Conservation (phyloP, 1,284 basidiomycete genomes). For the Boletus hoseneyae region DNA sequence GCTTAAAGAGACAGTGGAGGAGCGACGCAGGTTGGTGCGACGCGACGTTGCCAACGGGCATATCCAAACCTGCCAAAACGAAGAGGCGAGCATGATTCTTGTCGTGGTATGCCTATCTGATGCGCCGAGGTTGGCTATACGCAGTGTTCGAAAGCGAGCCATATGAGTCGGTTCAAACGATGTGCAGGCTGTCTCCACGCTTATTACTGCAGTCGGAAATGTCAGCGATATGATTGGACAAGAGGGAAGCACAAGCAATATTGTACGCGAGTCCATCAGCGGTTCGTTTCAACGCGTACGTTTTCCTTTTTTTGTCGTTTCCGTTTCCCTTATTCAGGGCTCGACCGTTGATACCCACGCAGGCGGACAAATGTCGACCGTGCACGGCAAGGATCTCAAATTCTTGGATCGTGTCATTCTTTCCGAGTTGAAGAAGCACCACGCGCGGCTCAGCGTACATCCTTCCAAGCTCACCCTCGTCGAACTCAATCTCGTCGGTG, state of each 20-base stretch:
- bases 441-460: conserved; percentile 9
- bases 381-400: conserved; percentile 24
- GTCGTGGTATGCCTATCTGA: conserved; percentile 4
- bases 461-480: conserved; percentile 24
- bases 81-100: conserved; percentile 9
- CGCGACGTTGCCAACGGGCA: conserved; percentile 18
- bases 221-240: conserved; percentile 28
- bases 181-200: conserved; percentile 28
- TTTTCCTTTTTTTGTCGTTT: background rate
- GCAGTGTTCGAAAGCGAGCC: conserved; percentile 25
- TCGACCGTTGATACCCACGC: background rate
- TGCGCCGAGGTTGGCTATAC: background rate
- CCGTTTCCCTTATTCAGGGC: no score
- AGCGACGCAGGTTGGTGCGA: conserved; percentile 20
- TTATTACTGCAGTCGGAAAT: conserved; percentile 26
- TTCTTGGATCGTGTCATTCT: conserved; percentile 29
- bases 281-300: conserved; percentile 20
- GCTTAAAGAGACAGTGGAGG: conserved; percentile 18
- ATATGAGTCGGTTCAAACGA: conserved; percentile 18
- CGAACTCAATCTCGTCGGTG: conserved; percentile 25
- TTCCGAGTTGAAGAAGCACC: conserved; percentile 25
- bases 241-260: conserved; percentile 28
- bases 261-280: conserved; percentile 21
- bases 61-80: conserved; percentile 30
- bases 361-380: conserved; percentile 23